These are phyloP conservation scores for Petunia secreta DNA, from an alignment of 257 asterid species.

Conservation along the genomic window DNA sequence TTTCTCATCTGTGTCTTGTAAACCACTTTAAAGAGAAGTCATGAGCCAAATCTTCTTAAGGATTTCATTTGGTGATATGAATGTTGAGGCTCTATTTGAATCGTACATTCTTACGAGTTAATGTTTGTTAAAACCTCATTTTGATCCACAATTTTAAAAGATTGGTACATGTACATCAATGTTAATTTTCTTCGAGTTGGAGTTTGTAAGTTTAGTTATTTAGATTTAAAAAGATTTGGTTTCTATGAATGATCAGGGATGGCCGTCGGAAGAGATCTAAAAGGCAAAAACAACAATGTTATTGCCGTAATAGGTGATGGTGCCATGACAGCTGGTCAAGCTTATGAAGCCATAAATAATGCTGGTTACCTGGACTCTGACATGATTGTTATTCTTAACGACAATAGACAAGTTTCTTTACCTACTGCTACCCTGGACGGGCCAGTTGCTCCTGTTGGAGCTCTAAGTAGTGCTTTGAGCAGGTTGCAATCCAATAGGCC, in stretches of 20 bases:
- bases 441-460: conserved; percentile 88
- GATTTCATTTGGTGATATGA: background rate
- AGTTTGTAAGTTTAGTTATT: conserved; percentile 17
- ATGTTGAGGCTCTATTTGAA: background rate
- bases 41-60: background rate
- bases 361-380: conserved; percentile 96
- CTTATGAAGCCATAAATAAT: conserved; percentile 96
- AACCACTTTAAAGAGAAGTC: background rate
- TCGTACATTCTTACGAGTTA: background rate
- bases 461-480: conserved; percentile 86
- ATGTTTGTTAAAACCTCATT: background rate
- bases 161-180: background rate
- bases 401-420: conserved; percentile 93
- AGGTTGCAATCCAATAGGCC: conserved; percentile 87
- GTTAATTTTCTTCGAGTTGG: background rate
- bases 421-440: conserved; percentile 95
- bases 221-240: conserved; percentile 16
- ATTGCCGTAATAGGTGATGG: conserved; percentile 95
- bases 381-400: conserved; percentile 94
- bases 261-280: conserved; percentile 96
- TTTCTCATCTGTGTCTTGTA: too few relatives aligned
- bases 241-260: conserved; percentile 58
- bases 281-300: conserved; percentile 71
- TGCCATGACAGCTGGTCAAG: conserved; percentile 98
- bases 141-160: background rate